A percentile compares a stretch with the other conserved stretches of the same genome.
Conservation (phyloP, 148 eudicot species). For the Nyssa sinensis region DNA sequence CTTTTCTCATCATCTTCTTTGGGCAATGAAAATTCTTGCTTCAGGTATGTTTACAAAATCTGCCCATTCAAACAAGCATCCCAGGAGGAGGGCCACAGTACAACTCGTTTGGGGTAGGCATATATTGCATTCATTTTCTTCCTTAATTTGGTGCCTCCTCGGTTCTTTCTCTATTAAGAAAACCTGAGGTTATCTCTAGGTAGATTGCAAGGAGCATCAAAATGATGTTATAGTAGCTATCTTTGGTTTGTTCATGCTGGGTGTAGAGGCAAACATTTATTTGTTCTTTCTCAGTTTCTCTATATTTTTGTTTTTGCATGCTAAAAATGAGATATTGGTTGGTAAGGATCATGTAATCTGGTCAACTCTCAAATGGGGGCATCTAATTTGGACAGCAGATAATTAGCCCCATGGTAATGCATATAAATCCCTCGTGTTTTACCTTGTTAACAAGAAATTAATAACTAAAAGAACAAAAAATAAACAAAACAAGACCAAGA, state of each 20-base stretch:
- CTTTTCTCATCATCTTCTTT: slow-evolving; percentile 12
- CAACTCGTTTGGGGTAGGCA: slow-evolving; percentile 84
- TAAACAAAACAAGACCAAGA: too few relatives aligned
- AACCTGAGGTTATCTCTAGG: too few relatives aligned
- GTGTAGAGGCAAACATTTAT: too few relatives aligned
- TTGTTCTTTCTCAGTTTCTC: too few relatives aligned
- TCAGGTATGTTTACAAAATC: slow-evolving; percentile 86
- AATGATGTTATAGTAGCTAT: too few relatives aligned
- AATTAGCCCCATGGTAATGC: background rate
- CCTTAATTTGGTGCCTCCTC: too few relatives aligned
- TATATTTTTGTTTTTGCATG: too few relatives aligned
- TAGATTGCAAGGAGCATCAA: too few relatives aligned
- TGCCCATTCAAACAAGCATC: slow-evolving; percentile 94
- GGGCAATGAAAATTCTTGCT: slow-evolving; percentile 16
- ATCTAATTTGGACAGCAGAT: background rate
- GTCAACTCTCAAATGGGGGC: background rate
- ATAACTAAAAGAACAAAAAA: too few relatives aligned
- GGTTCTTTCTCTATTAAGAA: too few relatives aligned
- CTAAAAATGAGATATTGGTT: background rate
- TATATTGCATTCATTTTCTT: slow-evolving; percentile 10
- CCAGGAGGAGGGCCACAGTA: slow-evolving; percentile 85
- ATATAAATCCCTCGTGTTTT: background rate
- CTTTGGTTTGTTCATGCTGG: too few relatives aligned
- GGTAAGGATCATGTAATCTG: background rate
- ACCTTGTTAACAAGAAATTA: background rate